Evolutionary conservation across 2,329 filamentous ascomycete species (phyloP).

Genomic region (Biscogniauxia mediterranea): DNA sequence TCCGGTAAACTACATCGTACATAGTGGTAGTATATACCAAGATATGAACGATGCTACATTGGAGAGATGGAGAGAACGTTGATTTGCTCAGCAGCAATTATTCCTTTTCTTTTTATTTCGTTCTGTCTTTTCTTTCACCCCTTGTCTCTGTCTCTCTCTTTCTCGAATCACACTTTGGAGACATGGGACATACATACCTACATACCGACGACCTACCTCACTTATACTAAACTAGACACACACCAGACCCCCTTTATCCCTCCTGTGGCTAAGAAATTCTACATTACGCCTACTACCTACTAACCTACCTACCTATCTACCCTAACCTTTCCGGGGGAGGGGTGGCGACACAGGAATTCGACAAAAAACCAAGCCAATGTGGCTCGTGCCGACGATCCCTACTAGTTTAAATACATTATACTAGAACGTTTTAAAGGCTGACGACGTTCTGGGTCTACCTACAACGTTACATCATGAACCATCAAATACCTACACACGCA

Average conservation of each 20-base stretch:
- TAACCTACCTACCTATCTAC: no score
- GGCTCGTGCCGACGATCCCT: constrained; percentile 28
- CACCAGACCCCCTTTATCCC: background rate
- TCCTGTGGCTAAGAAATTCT: background rate
- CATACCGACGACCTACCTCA: no score
- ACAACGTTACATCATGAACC: constrained; percentile 28
- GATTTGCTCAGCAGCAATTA: constrained; percentile 16
- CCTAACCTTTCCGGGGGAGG: background rate
- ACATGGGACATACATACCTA: background rate
- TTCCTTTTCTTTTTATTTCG: background rate
- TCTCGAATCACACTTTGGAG: constrained; percentile 16
- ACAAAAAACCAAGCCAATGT: constrained; percentile 19
- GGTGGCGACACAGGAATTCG: background rate
- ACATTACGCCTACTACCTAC: background rate
- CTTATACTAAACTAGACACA: background rate
- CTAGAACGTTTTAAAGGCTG: constrained; percentile 19
- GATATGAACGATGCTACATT: constrained; percentile 8
- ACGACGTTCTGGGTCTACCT: constrained; percentile 14
- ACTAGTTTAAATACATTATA: constrained; percentile 21
- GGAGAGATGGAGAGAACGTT: constrained; percentile 13
- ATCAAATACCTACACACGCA: constrained; percentile 6
- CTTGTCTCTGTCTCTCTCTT: background rate
- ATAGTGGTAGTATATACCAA: no score
- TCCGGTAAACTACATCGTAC: constrained; percentile 7
- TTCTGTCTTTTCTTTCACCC: constrained; percentile 4